Evolutionary conservation across 2,329 filamentous ascomycete genomes (phyloP).

Genomic region (Fusarium duplospermum): DNA sequence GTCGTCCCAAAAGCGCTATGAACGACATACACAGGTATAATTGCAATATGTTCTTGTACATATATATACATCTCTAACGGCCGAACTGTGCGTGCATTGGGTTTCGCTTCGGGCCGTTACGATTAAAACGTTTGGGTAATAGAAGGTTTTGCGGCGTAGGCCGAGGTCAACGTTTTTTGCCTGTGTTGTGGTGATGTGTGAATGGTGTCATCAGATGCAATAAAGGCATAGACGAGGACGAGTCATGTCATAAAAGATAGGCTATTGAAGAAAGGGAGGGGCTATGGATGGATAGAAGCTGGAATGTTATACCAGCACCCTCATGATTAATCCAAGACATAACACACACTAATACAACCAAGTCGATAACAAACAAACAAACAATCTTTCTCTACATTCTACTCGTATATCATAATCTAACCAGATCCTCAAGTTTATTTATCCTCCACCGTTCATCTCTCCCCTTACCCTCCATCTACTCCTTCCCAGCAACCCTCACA

Average conservation of each 20-base stretch:
- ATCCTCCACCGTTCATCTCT: not conserved
- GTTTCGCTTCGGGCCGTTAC: not conserved
- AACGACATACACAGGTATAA: not conserved
- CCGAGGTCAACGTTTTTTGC: not conserved
- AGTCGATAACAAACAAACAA: not conserved
- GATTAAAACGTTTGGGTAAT: not conserved
- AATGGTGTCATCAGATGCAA: not conserved
- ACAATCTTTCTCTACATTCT: not conserved
- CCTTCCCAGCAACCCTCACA: constrained; percentile 54
- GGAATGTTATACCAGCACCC: not conserved
- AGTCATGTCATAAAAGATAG: not conserved
- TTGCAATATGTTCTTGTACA: not conserved
- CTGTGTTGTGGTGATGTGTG: not conserved
- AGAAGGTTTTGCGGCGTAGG: not conserved
- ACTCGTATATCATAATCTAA: not conserved
- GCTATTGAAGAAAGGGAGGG: not conserved
- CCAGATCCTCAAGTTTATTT: not conserved
- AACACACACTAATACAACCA: not conserved
- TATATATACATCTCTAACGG: not conserved
- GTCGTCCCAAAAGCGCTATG: constrained; percentile 32
- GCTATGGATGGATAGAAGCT: not conserved
- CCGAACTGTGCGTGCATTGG: not conserved
- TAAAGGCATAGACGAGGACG: not conserved
- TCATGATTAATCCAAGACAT: not conserved
- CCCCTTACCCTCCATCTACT: not conserved